Percentiles rank a stretch among this genome's conserved stretches.
Conservation (phyloP, 208 protist genomes). For the Trypanosomatidae sp. region DNA sequence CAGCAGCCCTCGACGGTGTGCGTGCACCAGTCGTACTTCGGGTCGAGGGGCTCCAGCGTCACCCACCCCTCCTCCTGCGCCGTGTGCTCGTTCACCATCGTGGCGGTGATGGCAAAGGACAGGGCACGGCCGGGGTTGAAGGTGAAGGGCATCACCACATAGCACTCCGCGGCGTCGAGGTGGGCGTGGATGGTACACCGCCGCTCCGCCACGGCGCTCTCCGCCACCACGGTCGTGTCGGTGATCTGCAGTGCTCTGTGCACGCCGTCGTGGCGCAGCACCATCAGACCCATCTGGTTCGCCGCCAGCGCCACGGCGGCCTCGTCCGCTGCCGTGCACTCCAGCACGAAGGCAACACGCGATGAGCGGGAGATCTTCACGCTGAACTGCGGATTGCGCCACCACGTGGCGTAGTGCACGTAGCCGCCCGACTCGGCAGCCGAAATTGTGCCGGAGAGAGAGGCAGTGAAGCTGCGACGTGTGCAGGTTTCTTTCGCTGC, state of each 20-base stretch:
- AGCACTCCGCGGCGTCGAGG: conserved; percentile 33
- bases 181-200: conserved; percentile 45
- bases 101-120: conserved; percentile 54
- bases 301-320: too few species aligned
- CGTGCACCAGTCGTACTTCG: conserved; percentile 68
- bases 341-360: conserved; percentile 51
- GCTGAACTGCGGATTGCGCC: conserved; percentile 80
- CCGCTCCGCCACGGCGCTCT: conserved; percentile 46
- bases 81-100: conserved; percentile 35
- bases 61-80: conserved; percentile 59
- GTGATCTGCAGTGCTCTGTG: conserved; percentile 48
- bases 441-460: conserved; percentile 34
- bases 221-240: conserved; percentile 43
- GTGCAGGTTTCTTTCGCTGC: neutral
- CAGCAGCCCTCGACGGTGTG: conserved; percentile 42
- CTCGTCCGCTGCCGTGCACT: conserved; percentile 11
- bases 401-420: conserved; percentile 85
- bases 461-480: conserved; percentile 29
- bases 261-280: conserved; percentile 67
- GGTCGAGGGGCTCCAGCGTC: conserved; percentile 63
- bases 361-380: conserved; percentile 49
- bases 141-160: conserved; percentile 83
- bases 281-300: conserved; percentile 60
- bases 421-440: conserved; percentile 65
- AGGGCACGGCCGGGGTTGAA: conserved; percentile 64